A percentile compares a stretch with the other conserved stretches of the same genome.
phyloP scores from a whole-genome alignment of 768 basidiomycete genomes.

The Amanita rubescens region DNA sequence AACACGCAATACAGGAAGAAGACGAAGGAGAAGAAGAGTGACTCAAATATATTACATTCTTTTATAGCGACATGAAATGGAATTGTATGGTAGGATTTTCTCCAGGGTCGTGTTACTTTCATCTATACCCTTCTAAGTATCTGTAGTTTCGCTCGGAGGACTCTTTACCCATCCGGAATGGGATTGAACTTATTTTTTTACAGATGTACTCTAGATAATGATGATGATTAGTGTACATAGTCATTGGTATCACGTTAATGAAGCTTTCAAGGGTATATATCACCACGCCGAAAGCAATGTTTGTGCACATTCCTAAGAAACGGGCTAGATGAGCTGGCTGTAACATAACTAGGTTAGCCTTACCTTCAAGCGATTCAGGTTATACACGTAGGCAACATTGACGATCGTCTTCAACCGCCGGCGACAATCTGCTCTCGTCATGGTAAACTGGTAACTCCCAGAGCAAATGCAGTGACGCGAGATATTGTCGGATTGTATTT shows the following conservation, averaged over 20 bases:
- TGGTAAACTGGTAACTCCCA: slow-evolving; percentile 67
- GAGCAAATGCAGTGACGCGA: slow-evolving; percentile 84
- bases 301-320: slow-evolving; percentile 38
- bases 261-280: neutral
- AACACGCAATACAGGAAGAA: slow-evolving; percentile 73
- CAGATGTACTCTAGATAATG: neutral
- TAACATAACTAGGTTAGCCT: slow-evolving; percentile 2
- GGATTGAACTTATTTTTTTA: neutral
- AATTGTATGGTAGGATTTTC: neutral
- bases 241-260: neutral
- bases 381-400: slow-evolving; percentile 74
- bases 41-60: slow-evolving; percentile 8
- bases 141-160: neutral
- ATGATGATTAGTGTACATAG: neutral
- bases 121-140: slow-evolving; percentile 1
- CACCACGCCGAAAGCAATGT: slow-evolving; percentile 23
- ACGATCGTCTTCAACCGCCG: slow-evolving; percentile 74
- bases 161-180: neutral
- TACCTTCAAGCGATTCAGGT: slow-evolving; percentile 62
- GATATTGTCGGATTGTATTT: slow-evolving; percentile 85
- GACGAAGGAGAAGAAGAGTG: slow-evolving; percentile 79
- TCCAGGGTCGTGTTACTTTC: neutral
- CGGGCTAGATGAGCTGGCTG: neutral
- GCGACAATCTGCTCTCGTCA: slow-evolving; percentile 65
- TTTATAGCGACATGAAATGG: neutral